Conservation (phyloP, 2,329 filamentous ascomycete species). For the Thelonectria olida region DNA sequence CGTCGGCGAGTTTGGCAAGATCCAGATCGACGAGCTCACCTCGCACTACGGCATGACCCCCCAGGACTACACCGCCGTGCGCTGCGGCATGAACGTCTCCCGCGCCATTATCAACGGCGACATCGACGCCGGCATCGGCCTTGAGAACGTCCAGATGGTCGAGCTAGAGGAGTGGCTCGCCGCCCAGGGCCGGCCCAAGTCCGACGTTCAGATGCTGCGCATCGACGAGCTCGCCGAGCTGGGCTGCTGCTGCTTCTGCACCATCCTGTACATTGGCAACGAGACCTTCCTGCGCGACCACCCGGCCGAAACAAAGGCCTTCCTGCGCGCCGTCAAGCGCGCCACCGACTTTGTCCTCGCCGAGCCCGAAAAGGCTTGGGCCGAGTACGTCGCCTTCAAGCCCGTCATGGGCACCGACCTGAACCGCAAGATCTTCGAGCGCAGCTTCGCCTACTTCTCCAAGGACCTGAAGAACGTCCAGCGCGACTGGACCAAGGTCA, state of each 20-base stretch:
- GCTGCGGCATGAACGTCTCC: conserved; percentile 84
- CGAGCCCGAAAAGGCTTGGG: conserved; percentile 70
- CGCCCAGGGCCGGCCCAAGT: conserved; percentile 66
- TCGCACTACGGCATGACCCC: conserved; percentile 80
- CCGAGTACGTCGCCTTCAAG: conserved; percentile 77
- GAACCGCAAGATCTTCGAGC: conserved; percentile 83
- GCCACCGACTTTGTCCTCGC: conserved; percentile 78
- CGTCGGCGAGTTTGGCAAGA: conserved; percentile 84
- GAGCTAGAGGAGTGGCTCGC: conserved; percentile 81
- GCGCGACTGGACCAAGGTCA: conserved; percentile 82
- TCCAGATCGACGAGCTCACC: conserved; percentile 84
- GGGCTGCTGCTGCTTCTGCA: conserved; percentile 86
- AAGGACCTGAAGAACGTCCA: conserved; percentile 77
- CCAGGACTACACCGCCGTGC: conserved; percentile 77
- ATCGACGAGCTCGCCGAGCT: conserved; percentile 83
- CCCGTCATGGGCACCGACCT: conserved; percentile 73
- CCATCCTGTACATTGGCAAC: conserved; percentile 83
- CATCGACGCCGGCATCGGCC: conserved; percentile 79
- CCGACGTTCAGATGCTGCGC: conserved; percentile 81
- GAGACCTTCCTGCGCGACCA: conserved; percentile 73
- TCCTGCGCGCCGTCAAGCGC: conserved; percentile 77
- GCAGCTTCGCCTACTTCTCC: conserved; percentile 80
- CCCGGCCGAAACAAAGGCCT: conserved; percentile 71
- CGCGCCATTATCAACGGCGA: conserved; percentile 77
- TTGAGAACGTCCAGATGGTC: conserved; percentile 87